A percentile compares a stretch with the other conserved stretches of the same genome.
Evolutionary conservation across 2,329 filamentous ascomycete species (phyloP).

Genomic region (Aureobasidium sp.): DNA sequence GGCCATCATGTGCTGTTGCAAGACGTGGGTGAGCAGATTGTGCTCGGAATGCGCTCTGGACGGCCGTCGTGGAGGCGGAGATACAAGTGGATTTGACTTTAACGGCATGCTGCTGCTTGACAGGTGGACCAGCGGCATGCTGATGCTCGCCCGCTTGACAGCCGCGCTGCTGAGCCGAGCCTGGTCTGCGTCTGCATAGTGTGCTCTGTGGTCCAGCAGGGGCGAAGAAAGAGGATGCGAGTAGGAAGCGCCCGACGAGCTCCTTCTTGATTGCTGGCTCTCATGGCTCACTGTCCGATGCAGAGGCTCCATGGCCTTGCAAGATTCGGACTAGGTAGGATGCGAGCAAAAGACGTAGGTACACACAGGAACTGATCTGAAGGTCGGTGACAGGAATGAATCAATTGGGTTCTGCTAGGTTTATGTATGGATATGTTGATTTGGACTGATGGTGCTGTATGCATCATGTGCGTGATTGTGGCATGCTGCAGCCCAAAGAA

Average conservation of each 20-base stretch:
- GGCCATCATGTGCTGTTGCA: conserved; percentile 27
- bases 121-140: conserved; percentile 47
- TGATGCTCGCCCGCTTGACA: conserved; percentile 55
- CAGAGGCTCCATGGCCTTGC: conserved; percentile 19
- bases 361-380: not conserved
- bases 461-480: not conserved
- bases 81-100: conserved; percentile 8
- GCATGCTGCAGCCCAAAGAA: not conserved
- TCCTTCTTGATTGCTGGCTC: conserved; percentile 31
- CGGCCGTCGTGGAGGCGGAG: conserved; percentile 17
- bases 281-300: conserved; percentile 24
- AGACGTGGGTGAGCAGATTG: conserved; percentile 26
- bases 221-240: conserved; percentile 31
- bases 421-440: not conserved
- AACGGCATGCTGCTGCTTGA: conserved; percentile 19
- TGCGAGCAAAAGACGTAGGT: not conserved
- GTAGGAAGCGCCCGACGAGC: conserved; percentile 35
- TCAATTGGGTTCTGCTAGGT: not conserved
- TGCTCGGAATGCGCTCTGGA: not conserved
- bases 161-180: conserved; percentile 41
- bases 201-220: conserved; percentile 45
- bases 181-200: conserved; percentile 54
- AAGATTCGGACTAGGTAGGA: not conserved
- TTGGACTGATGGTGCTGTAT: not conserved
- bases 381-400: not conserved